phyloP scores from a whole-genome alignment of 2,329 filamentous ascomycete genomes.

The Furcasterigmium sp. region DNA sequence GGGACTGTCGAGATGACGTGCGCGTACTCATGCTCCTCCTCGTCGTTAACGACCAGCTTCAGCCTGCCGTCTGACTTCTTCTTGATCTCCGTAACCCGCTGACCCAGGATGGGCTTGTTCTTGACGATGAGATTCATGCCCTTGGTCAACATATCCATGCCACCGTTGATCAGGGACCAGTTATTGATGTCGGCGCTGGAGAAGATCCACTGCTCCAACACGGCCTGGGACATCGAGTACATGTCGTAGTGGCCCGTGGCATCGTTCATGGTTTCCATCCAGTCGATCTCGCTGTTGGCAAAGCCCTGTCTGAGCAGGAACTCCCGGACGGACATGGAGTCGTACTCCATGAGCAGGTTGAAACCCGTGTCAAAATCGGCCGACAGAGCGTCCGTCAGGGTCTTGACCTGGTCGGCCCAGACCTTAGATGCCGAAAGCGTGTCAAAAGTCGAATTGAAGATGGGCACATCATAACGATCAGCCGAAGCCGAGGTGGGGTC shows the following conservation, averaged over 20 bases:
- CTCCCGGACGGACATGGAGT: conserved; percentile 12
- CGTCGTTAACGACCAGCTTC: conserved; percentile 15
- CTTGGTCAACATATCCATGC: conserved; percentile 20
- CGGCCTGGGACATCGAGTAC: conserved; percentile 15
- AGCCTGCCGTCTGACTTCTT: conserved; percentile 9
- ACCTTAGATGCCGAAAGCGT: conserved; percentile 4
- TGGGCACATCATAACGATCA: conserved; percentile 7
- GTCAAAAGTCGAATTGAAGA: conserved; percentile 12
- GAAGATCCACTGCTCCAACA: conserved; percentile 19
- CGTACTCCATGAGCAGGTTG: conserved; percentile 15
- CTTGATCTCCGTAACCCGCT: conserved; percentile 16
- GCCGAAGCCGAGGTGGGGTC: conserved; percentile 6
- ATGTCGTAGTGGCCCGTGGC: conserved; percentile 17
- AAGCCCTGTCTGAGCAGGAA: conserved; percentile 18
- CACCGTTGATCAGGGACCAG: conserved; percentile 26
- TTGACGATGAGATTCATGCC: conserved; percentile 18
- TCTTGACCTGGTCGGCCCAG: conserved; percentile 8
- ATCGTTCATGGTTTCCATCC: conserved; percentile 18
- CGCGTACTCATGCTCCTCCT: conserved; percentile 11
- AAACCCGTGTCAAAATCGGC: conserved; percentile 13
- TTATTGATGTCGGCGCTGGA: conserved; percentile 10
- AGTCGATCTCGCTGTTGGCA: conserved; percentile 22
- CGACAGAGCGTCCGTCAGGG: conserved; percentile 8
- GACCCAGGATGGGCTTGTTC: conserved; percentile 14
- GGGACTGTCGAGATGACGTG: conserved; percentile 19